Percentiles rank a stretch among this genome's conserved stretches.
These are phyloP conservation scores for Microthyrium microscopicum DNA, from an alignment of 2,329 filamentous ascomycete genomes.

Conservation along the genomic window DNA sequence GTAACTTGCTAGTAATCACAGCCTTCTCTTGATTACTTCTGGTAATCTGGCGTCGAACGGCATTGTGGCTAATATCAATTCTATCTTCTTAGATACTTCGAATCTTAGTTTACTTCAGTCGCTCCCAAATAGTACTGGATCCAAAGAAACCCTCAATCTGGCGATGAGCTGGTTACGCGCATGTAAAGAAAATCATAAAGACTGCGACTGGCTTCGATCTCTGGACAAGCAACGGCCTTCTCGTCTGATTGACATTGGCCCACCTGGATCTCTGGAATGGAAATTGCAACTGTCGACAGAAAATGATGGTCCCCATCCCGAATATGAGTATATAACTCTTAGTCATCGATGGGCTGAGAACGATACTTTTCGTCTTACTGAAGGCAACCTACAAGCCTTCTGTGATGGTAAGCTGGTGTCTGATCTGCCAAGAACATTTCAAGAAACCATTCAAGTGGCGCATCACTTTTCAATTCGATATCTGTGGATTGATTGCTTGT, in stretches of 20 bases:
- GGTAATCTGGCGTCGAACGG: too few relatives aligned
- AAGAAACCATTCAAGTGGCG: not conserved
- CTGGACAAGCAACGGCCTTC: not conserved
- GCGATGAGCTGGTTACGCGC: too few relatives aligned
- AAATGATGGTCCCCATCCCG: too few relatives aligned
- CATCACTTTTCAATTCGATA: not conserved
- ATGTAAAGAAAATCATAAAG: too few relatives aligned
- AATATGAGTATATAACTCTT: not conserved
- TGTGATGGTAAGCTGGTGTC: not conserved
- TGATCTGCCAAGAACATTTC: not conserved
- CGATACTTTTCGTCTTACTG: not conserved
- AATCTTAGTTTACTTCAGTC: too few relatives aligned
- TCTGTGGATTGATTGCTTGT: constrained; percentile 1
- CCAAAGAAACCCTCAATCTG: too few relatives aligned
- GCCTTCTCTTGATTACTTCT: too few relatives aligned
- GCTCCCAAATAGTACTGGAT: too few relatives aligned
- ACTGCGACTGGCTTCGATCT: not conserved
- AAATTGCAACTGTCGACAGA: not conserved
- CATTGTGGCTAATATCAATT: too few relatives aligned
- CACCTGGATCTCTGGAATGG: not conserved
- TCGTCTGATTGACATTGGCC: not conserved
- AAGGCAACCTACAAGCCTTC: not conserved
- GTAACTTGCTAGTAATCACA: too few relatives aligned
- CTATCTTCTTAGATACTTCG: too few relatives aligned
- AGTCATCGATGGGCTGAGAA: not conserved